Evolutionary conservation across 2,329 filamentous ascomycete genomes (phyloP).

Genomic region (Arthrocladium fulminans): DNA sequence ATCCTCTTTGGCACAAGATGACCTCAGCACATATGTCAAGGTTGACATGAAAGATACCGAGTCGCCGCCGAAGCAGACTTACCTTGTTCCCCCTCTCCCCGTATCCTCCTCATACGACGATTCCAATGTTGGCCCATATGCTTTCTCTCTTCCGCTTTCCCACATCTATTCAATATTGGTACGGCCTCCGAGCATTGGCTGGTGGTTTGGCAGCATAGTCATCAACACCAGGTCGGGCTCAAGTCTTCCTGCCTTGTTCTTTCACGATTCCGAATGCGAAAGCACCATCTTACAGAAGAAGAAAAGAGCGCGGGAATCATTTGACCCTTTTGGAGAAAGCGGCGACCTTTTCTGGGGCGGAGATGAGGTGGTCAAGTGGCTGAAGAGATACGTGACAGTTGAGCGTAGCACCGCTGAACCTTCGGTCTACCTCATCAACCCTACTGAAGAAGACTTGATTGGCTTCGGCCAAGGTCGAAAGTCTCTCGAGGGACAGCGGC

Average conservation of each 20-base stretch:
- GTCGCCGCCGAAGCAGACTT: slow-evolving; percentile 73
- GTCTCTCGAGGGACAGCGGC: slow-evolving; percentile 35
- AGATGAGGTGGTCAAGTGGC: slow-evolving; percentile 86
- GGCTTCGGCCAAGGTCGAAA: slow-evolving; percentile 59
- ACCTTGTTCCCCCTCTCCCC: slow-evolving; percentile 84
- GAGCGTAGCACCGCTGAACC: slow-evolving; percentile 79
- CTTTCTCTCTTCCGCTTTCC: slow-evolving; percentile 83
- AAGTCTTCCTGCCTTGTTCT: slow-evolving; percentile 91
- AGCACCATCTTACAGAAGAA: slow-evolving; percentile 92
- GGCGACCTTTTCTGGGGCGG: slow-evolving; percentile 96
- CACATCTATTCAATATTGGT: slow-evolving; percentile 87
- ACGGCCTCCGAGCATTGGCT: slow-evolving; percentile 83
- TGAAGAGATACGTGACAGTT: slow-evolving; percentile 72
- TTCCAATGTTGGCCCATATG: slow-evolving; percentile 65
- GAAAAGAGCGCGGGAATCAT: slow-evolving; percentile 69
- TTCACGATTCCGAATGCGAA: slow-evolving; percentile 94
- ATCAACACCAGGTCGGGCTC: slow-evolving; percentile 87
- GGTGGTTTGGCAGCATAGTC: slow-evolving; percentile 96
- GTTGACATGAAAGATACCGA: slow-evolving; percentile 80
- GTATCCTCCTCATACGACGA: slow-evolving; percentile 65
- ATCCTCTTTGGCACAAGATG: slow-evolving; percentile 66
- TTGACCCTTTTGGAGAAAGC: slow-evolving; percentile 78
- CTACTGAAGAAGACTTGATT: slow-evolving; percentile 70
- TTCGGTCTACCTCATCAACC: slow-evolving; percentile 85
- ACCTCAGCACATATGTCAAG: slow-evolving; percentile 84